phyloP scores from a whole-genome alignment of 495 filamentous ascomycete genomes.

The Aspergillus carlsbadensis region DNA sequence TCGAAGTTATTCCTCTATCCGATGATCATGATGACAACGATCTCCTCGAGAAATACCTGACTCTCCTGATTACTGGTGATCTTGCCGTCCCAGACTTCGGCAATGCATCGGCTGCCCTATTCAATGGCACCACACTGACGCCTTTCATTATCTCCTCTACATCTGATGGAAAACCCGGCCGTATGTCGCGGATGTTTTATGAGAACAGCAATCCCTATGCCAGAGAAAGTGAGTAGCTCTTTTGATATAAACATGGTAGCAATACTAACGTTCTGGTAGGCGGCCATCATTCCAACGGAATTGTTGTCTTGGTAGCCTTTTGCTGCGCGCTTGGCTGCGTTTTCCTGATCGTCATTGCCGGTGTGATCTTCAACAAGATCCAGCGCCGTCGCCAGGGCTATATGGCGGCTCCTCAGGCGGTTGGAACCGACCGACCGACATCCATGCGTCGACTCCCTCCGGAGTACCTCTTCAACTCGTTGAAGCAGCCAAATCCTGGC shows the following conservation, averaged over 20 bases:
- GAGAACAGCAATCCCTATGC: conserved; percentile 68
- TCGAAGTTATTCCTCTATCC: conserved; percentile 75
- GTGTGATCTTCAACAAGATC: conserved; percentile 78
- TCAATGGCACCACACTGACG: conserved; percentile 71
- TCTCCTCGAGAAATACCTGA: conserved; percentile 62
- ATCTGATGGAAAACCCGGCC: conserved; percentile 60
- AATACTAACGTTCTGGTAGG: conserved; percentile 34
- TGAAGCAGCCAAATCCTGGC: conserved; percentile 40
- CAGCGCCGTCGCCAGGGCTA: conserved; percentile 88
- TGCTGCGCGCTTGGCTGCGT: conserved; percentile 84
- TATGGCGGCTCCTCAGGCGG: conserved; percentile 70
- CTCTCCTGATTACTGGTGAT: conserved; percentile 79
- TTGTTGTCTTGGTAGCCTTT: conserved; percentile 89
- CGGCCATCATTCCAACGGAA: conserved; percentile 71
- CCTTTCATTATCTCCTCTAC: conserved; percentile 80
- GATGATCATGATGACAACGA: conserved; percentile 62
- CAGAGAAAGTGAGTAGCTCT: conserved; percentile 42
- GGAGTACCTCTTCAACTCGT: conserved; percentile 67
- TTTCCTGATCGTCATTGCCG: conserved; percentile 82
- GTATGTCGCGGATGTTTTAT: conserved; percentile 75
- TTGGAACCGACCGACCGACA: conserved; percentile 65
- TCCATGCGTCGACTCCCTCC: conserved; percentile 82
- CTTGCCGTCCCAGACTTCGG: conserved; percentile 75
- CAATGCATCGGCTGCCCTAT: conserved; percentile 82
- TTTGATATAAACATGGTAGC: conserved; percentile 8